Conservation (phyloP, 176 grass and related monocot species). For the Triticum urartu region DNA sequence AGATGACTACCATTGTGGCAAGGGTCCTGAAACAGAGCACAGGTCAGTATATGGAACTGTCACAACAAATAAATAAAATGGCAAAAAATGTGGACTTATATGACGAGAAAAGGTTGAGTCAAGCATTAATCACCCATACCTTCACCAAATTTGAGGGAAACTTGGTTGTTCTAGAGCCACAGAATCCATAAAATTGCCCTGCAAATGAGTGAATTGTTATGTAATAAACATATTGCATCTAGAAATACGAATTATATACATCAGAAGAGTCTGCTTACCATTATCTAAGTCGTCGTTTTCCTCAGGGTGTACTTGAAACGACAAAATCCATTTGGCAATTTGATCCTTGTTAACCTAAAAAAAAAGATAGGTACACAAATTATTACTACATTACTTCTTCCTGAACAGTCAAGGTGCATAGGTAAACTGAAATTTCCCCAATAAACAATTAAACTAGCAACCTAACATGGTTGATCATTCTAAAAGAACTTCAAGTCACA, state of each 20-base stretch:
- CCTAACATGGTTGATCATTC: neutral
- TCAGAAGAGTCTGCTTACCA: constrained; percentile 40
- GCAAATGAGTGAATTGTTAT: neutral
- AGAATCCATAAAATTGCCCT: constrained; percentile 88
- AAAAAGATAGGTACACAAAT: neutral
- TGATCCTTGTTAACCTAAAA: constrained; percentile 75
- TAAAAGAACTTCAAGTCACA: neutral
- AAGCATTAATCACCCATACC: constrained; percentile 22
- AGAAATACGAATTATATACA: neutral
- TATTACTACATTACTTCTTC: neutral
- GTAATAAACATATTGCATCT: neutral
- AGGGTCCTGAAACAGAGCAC: constrained; percentile 45
- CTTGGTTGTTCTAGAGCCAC: constrained; percentile 77
- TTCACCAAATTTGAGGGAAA: constrained; percentile 38
- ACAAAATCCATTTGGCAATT: constrained; percentile 74
- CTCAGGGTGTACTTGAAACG: constrained; percentile 73
- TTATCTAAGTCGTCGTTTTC: constrained; percentile 20
- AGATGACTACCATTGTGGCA: constrained; percentile 72
- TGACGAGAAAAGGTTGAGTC: neutral
- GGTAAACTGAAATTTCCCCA: neutral
- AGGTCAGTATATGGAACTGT: neutral
- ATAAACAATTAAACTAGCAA: constrained; percentile 3
- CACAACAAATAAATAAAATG: constrained; percentile 14
- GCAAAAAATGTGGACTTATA: neutral
- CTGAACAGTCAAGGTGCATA: neutral